Base-by-base conservation (phyloP, 2,329 filamentous ascomycete species). In the Fusarium oxysporum region DNA sequence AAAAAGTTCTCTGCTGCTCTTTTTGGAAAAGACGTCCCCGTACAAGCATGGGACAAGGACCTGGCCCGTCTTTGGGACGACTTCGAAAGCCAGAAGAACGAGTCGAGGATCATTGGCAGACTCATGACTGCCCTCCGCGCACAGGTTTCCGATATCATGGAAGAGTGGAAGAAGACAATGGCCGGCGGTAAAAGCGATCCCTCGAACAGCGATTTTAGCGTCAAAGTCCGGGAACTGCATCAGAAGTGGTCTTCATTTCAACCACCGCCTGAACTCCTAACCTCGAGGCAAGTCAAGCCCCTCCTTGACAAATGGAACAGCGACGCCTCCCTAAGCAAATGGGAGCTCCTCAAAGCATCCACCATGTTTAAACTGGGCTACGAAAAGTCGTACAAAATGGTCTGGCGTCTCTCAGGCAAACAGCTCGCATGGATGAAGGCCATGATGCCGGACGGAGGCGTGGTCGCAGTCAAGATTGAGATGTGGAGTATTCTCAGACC, bases 311-410 rank as follows among this genome's bases (percentile, higher is more conserved):
- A 32, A 5, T 78, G 73, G 74, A 74, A 63, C 16, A 56, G 65
- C 7, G 69, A 80, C 21, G 61, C 70, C 0, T 45, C 74, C 3
- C 79, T 81, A 16, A 84, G 81, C 32, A 77, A 71, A 7, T 90
- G 87, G 87, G 81, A 83, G 6, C 77, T 87, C 6, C 78, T 89
- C 21, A 87, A 87, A 64, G 88, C 88, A 0, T 88, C 87, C 3
- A 80, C 80, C 7, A 78, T 82, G 7, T 89, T 87, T 75, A 83
- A 83, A 45, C 44, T 80, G n/a, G 82, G 79, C 40, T 80, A 83
- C 70, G 56, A 66, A 0, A 64, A 8, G 0, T 65, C 56, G 1
- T 63, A 78, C 1, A 72, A 45, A 1, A 85, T 89, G 58, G 75
- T 81, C 2, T 90, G 86, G 86, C 78, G 77, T 16, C 82, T 89